A percentile compares a stretch with the other conserved stretches of the same genome.
These are phyloP conservation scores for Arachnomyces sp. DNA, from an alignment of 2,329 filamentous ascomycete species.

Conservation along the genomic window DNA sequence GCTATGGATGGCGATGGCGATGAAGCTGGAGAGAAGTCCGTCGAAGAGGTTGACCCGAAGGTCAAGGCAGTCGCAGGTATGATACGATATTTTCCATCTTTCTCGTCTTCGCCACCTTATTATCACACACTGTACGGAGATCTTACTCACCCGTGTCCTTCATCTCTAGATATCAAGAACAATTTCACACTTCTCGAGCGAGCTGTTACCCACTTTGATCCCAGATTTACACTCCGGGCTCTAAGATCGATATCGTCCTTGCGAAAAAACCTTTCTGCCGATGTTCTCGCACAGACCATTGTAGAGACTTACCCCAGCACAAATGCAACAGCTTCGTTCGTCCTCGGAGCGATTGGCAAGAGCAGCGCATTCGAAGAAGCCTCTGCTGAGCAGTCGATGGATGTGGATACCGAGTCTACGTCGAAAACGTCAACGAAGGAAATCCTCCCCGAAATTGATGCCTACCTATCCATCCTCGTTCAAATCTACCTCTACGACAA, in stretches of 20 bases:
- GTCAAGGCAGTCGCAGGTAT: conserved; percentile 45
- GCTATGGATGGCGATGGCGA: conserved; percentile 55
- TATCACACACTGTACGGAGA: background rate
- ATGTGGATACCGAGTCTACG: conserved; percentile 60
- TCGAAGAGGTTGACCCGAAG: conserved; percentile 35
- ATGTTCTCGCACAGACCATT: conserved; percentile 73
- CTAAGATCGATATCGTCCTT: conserved; percentile 92
- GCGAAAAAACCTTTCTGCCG: conserved; percentile 79
- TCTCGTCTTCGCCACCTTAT: background rate
- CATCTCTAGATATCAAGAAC: conserved; percentile 73
- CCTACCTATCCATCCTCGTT: conserved; percentile 77
- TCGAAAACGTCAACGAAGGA: conserved; percentile 61
- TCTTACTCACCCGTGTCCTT: background rate
- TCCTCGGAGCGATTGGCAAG: conserved; percentile 64
- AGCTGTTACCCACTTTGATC: conserved; percentile 86
- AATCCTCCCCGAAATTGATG: conserved; percentile 75
- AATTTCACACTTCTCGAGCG: conserved; percentile 89
- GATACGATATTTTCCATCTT: conserved; percentile 11
- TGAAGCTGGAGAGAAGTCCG: conserved; percentile 39
- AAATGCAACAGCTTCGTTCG: conserved; percentile 58
- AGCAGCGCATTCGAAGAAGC: conserved; percentile 57
- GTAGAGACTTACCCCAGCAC: conserved; percentile 69
- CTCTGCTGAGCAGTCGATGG: conserved; percentile 58
- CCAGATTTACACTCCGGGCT: conserved; percentile 88
- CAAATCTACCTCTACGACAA: conserved; percentile 86